These are phyloP conservation scores for Fusarium pininemorale DNA, from an alignment of 2,329 filamentous ascomycete genomes.

Conservation along the genomic window DNA sequence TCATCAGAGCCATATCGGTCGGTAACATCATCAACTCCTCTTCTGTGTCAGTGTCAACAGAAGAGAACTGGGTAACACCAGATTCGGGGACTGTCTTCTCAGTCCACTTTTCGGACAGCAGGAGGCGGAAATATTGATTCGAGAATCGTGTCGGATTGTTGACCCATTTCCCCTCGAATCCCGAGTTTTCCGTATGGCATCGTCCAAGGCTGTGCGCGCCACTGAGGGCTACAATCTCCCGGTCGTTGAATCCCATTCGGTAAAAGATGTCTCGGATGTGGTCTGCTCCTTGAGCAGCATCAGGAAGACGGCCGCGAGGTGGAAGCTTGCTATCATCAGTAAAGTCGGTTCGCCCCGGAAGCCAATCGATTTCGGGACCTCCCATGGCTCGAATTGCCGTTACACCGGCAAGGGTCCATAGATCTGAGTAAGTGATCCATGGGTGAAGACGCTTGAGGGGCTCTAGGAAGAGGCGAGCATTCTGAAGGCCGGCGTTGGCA, in stretches of 20 bases:
- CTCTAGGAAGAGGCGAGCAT: slow-evolving; percentile 5
- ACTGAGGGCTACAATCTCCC: not conserved
- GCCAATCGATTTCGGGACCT: not conserved
- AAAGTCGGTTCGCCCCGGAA: slow-evolving; percentile 6
- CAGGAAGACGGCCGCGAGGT: slow-evolving; percentile 3
- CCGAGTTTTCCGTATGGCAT: slow-evolving; percentile 7
- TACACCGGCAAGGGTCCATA: slow-evolving; percentile 2
- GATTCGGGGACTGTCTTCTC: slow-evolving; percentile 4
- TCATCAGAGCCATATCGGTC: slow-evolving; percentile 2
- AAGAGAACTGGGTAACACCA: not conserved
- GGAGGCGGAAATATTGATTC: slow-evolving; percentile 8
- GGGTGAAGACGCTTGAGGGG: slow-evolving; percentile 1
- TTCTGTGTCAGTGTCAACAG: not conserved
- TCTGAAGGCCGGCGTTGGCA: slow-evolving; percentile 6
- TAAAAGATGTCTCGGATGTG: slow-evolving; percentile 5
- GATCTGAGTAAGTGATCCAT: slow-evolving; percentile 9
- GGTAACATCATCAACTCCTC: slow-evolving; percentile 13
- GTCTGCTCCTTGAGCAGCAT: slow-evolving; percentile 2
- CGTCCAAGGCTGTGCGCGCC: slow-evolving; percentile 2
- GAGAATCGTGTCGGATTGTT: slow-evolving; percentile 8
- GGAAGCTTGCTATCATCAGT: slow-evolving; percentile 2
- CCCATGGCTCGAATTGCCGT: not conserved
- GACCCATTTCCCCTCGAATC: slow-evolving; percentile 5
- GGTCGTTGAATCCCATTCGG: slow-evolving; percentile 6
- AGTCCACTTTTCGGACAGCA: not conserved